phyloP scores from a whole-genome alignment of 108 stramenopile species.

The Skeletonema grethae region DNA sequence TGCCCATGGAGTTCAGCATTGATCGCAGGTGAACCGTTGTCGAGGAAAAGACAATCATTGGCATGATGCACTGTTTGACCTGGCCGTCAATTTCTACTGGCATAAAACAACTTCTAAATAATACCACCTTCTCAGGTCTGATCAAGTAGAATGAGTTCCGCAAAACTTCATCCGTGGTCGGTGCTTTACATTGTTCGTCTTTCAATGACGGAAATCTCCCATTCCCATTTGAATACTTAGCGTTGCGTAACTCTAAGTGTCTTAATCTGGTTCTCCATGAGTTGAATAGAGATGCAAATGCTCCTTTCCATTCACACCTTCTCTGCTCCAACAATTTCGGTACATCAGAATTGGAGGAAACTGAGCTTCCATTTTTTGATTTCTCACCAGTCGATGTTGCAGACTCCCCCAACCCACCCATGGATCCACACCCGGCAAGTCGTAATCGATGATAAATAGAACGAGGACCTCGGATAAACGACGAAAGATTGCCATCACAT shows the following conservation, averaged over 20 bases:
- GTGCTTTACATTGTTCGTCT: background rate
- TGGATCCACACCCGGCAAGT: conserved; percentile 24
- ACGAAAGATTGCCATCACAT: conserved; percentile 12
- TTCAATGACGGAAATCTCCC: background rate
- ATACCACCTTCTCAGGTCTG: conserved; percentile 29
- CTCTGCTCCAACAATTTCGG: conserved; percentile 28
- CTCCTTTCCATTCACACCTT: conserved; percentile 53
- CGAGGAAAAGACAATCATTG: conserved; percentile 52
- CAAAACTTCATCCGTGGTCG: conserved; percentile 28
- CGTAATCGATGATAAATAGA: conserved; percentile 35
- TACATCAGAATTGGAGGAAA: conserved; percentile 12
- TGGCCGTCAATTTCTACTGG: background rate
- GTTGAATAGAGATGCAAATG: conserved; percentile 45
- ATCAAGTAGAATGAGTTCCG: conserved; percentile 51
- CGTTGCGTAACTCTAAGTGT: conserved; percentile 9
- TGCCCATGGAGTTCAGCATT: conserved; percentile 41
- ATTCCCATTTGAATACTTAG: background rate
- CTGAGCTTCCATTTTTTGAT: background rate
- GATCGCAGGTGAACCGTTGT: conserved; percentile 40
- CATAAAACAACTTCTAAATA: conserved; percentile 35
- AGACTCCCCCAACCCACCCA: conserved; percentile 40
- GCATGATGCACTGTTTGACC: conserved; percentile 19
- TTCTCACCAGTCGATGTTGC: background rate
- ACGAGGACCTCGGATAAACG: conserved; percentile 19
- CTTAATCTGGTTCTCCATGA: conserved; percentile 42